Conservation (phyloP, 768 basidiomycete species). For the Serendipita sp. region DNA sequence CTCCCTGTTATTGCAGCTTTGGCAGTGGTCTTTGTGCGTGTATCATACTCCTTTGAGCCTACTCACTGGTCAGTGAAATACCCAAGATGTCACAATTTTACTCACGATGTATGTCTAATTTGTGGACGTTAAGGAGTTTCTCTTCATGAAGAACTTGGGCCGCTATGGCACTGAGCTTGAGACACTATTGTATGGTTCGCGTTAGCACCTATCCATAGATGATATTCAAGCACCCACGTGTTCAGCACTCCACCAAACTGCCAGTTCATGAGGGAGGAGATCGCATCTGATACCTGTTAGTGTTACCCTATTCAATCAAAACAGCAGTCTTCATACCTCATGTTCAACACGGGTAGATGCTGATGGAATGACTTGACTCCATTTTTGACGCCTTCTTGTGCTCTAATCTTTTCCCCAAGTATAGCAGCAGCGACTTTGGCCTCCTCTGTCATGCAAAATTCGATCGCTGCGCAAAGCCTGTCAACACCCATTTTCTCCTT, state of each 20-base stretch:
- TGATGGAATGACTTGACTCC: slow-evolving; percentile 42
- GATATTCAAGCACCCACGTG: slow-evolving; percentile 20
- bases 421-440: slow-evolving; percentile 32
- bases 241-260: slow-evolving; percentile 42
- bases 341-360: slow-evolving; percentile 42
- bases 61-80: background rate
- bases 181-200: slow-evolving; percentile 20
- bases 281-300: slow-evolving; percentile 26
- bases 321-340: slow-evolving; percentile 23
- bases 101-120: slow-evolving; percentile 35
- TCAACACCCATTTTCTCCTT: slow-evolving; percentile 32
- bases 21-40: slow-evolving; percentile 23
- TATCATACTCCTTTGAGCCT: slow-evolving; percentile 31
- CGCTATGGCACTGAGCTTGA: slow-evolving; percentile 37
- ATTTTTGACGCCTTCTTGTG: slow-evolving; percentile 23
- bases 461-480: slow-evolving; percentile 37
- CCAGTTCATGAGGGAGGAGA: slow-evolving; percentile 31
- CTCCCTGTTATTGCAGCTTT: slow-evolving; percentile 25
- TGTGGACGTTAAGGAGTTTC: slow-evolving; percentile 25
- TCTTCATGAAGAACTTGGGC: slow-evolving; percentile 34
- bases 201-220: background rate
- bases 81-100: background rate
- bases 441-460: slow-evolving; percentile 27
- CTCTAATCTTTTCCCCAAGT: slow-evolving; percentile 34
- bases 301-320: background rate